Conservation (phyloP, 495 filamentous ascomycete species). For the Penicillium fimorum region DNA sequence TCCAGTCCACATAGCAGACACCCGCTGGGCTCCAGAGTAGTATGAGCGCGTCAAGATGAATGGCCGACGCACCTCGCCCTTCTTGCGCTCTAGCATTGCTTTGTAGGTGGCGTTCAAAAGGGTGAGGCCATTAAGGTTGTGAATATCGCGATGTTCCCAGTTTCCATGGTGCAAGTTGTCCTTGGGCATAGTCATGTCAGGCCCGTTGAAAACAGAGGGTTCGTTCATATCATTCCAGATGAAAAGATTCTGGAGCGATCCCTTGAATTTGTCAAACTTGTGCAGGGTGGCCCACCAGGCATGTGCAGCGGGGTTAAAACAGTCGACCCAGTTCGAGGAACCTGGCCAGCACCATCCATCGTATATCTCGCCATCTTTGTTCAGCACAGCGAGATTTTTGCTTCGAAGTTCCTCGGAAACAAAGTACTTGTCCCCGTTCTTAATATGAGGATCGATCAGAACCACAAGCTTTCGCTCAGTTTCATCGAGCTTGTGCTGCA, state of each 20-base stretch:
- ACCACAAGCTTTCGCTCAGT: constrained; percentile 87
- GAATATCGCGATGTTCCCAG: constrained; percentile 96
- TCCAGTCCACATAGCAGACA: constrained; percentile 96
- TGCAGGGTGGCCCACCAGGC: constrained; percentile 89
- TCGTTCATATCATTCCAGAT: constrained; percentile 99
- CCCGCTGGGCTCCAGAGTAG: constrained; percentile 83
- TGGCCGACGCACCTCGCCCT: constrained; percentile 73
- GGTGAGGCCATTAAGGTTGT: constrained; percentile 92
- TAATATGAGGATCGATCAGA: constrained; percentile 97
- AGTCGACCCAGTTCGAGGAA: constrained; percentile 91
- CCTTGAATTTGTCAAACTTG: constrained; percentile 82
- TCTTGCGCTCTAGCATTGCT: constrained; percentile 75
- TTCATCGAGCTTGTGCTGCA: constrained; percentile 80
- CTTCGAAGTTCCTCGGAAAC: constrained; percentile 78
- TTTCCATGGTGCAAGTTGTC: constrained; percentile 88
- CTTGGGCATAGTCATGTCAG: constrained; percentile 94
- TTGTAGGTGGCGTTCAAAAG: constrained; percentile 90
- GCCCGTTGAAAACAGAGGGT: constrained; percentile 96
- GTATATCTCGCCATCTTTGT: constrained; percentile 85
- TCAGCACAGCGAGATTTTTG: constrained; percentile 76
- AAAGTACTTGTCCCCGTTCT: constrained; percentile 76
- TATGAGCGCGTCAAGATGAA: constrained; percentile 93
- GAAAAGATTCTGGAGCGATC: constrained; percentile 77
- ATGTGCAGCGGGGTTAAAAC: constrained; percentile 82
- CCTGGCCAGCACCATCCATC: constrained; percentile 99